Evolutionary conservation across 805 yeast species (phyloP), one percentile per base, ranked within the genome.

Genomic region (Hemisphaericaspora nanyangensis): DNA sequence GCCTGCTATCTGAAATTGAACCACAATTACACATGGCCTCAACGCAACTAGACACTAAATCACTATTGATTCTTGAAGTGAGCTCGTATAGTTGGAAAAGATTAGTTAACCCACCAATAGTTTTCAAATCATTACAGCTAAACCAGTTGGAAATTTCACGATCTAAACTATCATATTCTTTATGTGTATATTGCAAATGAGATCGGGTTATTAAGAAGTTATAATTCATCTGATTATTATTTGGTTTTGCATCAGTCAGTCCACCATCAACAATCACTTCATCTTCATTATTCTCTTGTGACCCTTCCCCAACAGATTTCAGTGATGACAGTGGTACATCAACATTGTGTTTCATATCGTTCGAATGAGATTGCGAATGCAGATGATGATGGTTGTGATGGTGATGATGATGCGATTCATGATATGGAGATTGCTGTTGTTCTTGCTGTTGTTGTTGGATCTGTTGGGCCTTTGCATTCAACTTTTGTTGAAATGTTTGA

Each of bases 401-500:
- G 8, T 12, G 15, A 13, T 12, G 13, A 17, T 18, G 17, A 6
- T 11, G 24, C 2, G 24, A 19, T 18, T 24, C 45, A 16, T 24
- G 16, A 25, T 22, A 22, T 22, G 26, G 26, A 22, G 26, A 22
- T 12, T 34, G 16, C 17, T 31, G 33, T 43, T 36, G 44, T 20
- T 35, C 48, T 29, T 48, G 40, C n/a, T n/a, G n/a, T n/a, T n/a
- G n/a, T n/a, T n/a, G n/a, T 17, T 44, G 49, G 31, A 68, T 54
- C 46, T 65, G 71, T 39, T 65, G 65, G 2, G 74, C 73, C 32
- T 70, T 42, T 16, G 63, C 72, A 43, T 68, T 67, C 41, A 68
- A 49, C 42, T 65, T 65, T 37, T 54, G 57, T 44, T 68, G 74
- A 39, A 68, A 68, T 19, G 73, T 62, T 40, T 66, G 68, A 42